Base-by-base conservation (phyloP, 1,139 yeast genomes). In the Suhomyces anneliseae region DNA sequence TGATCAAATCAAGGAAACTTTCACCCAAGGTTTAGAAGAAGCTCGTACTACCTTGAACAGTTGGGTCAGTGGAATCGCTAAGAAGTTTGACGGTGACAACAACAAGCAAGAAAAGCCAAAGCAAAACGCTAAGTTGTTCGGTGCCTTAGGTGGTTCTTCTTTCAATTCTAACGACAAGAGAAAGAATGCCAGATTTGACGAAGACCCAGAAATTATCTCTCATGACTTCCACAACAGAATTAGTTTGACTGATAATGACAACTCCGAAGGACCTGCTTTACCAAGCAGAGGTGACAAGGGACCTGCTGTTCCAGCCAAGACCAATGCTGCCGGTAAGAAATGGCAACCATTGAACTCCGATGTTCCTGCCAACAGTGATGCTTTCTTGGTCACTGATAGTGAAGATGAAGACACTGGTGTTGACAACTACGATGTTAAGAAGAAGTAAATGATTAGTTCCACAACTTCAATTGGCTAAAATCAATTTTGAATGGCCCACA, bases 21-120 rank as follows among this genome's bases (percentile, higher is more conserved):
- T 90, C 50, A 75, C 81, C 45, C 86, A 85, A 60, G 95, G 96
- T 29, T 76, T 90, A 45, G 92, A 85, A 60, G 97, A 90, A 58
- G 93, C 98, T 1, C 81, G 85, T 50, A 76, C 81, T 40, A 87
- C 87, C 44, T 82, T 93, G 49, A 85, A 87, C 54, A 81, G 83
- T 27, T 90, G 97, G 95, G 86, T 92, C 50, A 81, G 82, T 55
- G 90, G 86, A 24, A 64, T 90, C 50, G 79, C 85, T 39, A 83
- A 82, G 70, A 81, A 78, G 58, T 72, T 86, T 50, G 61, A 58
- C 40, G 55, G 57, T n/a, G 52, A 43, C 34, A 44, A 51, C n/a
- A 49, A 50, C 14, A 29, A 32, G 6, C 47, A 43, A 32, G 47
- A 47, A 27, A 39, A 43, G 15, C 49, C 44, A 46, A 49, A 43